Base-by-base conservation (phyloP, 257 asterid genomes). In the Catharanthus roseus region DNA sequence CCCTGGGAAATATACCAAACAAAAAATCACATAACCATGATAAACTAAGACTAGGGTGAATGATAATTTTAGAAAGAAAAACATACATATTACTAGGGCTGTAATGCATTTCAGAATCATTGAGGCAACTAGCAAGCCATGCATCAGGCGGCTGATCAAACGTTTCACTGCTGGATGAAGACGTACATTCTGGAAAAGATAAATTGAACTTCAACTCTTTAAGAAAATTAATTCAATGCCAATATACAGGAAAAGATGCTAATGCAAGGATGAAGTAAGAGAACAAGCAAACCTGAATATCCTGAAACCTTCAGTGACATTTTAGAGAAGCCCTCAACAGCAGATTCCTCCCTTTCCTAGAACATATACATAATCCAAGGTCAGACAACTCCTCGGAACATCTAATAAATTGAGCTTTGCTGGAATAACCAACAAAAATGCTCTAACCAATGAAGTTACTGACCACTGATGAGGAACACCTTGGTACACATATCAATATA, bases 301-400 rank as follows among this genome's bases (percentile, higher is more conserved):
- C 83, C 91, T 56, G 89, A 83, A 68, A 82, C 87, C 95, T 89
- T 86, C 61, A 86, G 77, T 45, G 96, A 88, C 82, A 84, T 84
- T 55, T 85, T 88, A 60, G 85, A 78, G 47, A 85, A 42, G 67
- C 82, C 84, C 66, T 83, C 95, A 69, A 83, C 91, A 10, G 85
- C 83, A 53, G 91, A 84, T 21, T 85, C 89, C 38, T 66, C 74
- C 26, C 81, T 81, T 72, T 85, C 91, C 98, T 92, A 72, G 29
- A 70, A 65, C 53, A 64, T 21, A 10, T 7, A 38, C 47, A 66
- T 60, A 34, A 61, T 33, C 67, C 45, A 61, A 16, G 19, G 18
- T 57, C 0, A 42, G 9, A 0, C 38, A 45, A 41, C 16, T 12
- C 15, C 19, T 28, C 29, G 6, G 16, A 39, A 10, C 49, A 15